phyloP scores from a whole-genome alignment of 768 basidiomycete species.

The Rhizopogon vesiculosus region DNA sequence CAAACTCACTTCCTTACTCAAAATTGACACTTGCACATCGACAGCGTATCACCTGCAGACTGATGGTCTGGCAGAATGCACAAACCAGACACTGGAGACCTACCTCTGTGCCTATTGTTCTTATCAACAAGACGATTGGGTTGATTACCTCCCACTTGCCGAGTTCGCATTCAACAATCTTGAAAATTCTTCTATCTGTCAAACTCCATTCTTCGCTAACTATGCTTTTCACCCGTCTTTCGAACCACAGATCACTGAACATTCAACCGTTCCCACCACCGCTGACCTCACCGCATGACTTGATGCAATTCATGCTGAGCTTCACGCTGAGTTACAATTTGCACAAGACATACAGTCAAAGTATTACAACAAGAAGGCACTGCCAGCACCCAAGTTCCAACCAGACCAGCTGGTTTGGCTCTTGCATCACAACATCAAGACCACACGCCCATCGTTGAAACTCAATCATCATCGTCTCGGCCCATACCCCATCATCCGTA shows the following conservation, averaged over 20 bases:
- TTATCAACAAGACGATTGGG: slow-evolving; percentile 41
- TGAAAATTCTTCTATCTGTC: slow-evolving; percentile 26
- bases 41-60: slow-evolving; percentile 42
- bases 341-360: slow-evolving; percentile 23
- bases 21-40: slow-evolving; percentile 8
- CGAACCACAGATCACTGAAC: slow-evolving; percentile 22
- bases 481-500: too few relatives aligned
- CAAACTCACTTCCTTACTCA: slow-evolving; percentile 5
- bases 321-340: slow-evolving; percentile 25
- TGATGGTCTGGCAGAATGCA: slow-evolving; percentile 33
- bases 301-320: slow-evolving; percentile 27
- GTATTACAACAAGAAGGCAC: slow-evolving; percentile 22
- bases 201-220: slow-evolving; percentile 35
- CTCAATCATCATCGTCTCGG: too few relatives aligned
- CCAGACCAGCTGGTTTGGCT: slow-evolving; percentile 34
- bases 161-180: slow-evolving; percentile 39
- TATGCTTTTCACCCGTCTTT: slow-evolving; percentile 29
- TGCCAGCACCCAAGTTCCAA: slow-evolving; percentile 24
- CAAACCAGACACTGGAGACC: slow-evolving; percentile 32
- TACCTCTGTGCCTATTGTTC: slow-evolving; percentile 32
- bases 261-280: slow-evolving; percentile 26
- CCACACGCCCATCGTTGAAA: too few relatives aligned
- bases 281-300: slow-evolving; percentile 24
- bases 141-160: slow-evolving; percentile 32
- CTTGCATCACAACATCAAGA: too few relatives aligned